A percentile compares a stretch with the other conserved stretches of the same genome.
Conservation (phyloP, 495 filamentous ascomycete species). For the Mytilinidion resinicola region DNA sequence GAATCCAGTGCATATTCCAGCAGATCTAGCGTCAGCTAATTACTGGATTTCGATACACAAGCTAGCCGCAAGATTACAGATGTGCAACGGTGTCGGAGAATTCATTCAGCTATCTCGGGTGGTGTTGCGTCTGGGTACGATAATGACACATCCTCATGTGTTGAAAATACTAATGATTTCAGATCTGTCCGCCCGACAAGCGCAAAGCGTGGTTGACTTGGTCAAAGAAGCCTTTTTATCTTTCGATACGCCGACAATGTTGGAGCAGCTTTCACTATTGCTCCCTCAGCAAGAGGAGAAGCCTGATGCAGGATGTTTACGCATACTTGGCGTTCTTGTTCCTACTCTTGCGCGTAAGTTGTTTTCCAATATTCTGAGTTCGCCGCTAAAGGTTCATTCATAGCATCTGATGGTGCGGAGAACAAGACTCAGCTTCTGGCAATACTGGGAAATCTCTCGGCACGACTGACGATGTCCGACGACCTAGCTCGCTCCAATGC, state of each 20-base stretch:
- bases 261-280: slow-evolving; percentile 1
- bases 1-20: too few relatives aligned
- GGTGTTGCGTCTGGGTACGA: slow-evolving; percentile 5
- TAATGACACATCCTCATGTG: background rate
- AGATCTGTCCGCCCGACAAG: slow-evolving; percentile 4
- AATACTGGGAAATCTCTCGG: slow-evolving; percentile 10
- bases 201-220: background rate
- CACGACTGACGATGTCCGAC: background rate
- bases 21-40: too few relatives aligned
- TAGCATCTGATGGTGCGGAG: slow-evolving; percentile 7
- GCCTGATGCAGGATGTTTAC: background rate
- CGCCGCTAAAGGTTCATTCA: too few relatives aligned
- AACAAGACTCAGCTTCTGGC: slow-evolving; percentile 13
- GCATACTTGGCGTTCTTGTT: slow-evolving; percentile 10
- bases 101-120: background rate
- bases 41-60: background rate
- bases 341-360: slow-evolving; percentile 1
- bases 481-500: slow-evolving; percentile 7
- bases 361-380: too few relatives aligned
- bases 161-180: slow-evolving; percentile 3
- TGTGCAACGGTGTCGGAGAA: too few relatives aligned
- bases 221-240: slow-evolving; percentile 1
- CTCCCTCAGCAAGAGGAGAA: background rate
- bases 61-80: background rate
- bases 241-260: slow-evolving; percentile 1